phyloP scores from a whole-genome alignment of 2,329 filamentous ascomycete species.

The Colletotrichum eremochloae region DNA sequence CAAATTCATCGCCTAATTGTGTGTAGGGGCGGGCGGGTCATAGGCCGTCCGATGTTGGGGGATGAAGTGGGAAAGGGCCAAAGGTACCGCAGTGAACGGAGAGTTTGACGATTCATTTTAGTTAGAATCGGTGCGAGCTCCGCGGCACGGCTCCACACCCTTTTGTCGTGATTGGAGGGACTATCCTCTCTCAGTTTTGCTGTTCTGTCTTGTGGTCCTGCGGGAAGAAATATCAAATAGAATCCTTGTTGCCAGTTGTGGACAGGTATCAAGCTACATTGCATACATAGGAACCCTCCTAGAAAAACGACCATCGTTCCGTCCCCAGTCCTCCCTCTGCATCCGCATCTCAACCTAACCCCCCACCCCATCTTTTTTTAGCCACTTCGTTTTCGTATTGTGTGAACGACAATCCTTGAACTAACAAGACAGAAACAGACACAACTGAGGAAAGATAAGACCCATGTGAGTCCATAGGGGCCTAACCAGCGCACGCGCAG shows the following conservation, averaged over 20 bases:
- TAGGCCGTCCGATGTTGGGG: not conserved
- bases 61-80: not conserved
- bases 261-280: constrained; percentile 41
- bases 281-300: constrained; percentile 15
- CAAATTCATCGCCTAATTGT: constrained; percentile 44
- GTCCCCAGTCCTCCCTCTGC: not conserved
- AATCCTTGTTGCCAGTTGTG: constrained; percentile 31
- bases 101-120: not conserved
- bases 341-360: not conserved
- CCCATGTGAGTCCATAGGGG: not conserved
- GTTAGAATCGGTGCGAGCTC: not conserved
- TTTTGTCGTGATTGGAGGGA: not conserved
- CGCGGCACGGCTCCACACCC: not conserved
- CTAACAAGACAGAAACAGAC: not conserved
- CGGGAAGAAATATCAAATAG: not conserved
- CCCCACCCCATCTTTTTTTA: not conserved
- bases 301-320: not conserved
- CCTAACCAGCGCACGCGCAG: not conserved
- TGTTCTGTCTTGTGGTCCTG: not conserved
- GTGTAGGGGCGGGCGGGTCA: not conserved
- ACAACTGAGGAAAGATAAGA: not conserved
- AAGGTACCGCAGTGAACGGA: not conserved
- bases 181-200: not conserved
- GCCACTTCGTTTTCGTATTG: not conserved
- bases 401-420: not conserved